These are phyloP conservation scores for Grigorovia transvaalensis DNA, from an alignment of 805 yeast genomes.

Conservation along the genomic window DNA sequence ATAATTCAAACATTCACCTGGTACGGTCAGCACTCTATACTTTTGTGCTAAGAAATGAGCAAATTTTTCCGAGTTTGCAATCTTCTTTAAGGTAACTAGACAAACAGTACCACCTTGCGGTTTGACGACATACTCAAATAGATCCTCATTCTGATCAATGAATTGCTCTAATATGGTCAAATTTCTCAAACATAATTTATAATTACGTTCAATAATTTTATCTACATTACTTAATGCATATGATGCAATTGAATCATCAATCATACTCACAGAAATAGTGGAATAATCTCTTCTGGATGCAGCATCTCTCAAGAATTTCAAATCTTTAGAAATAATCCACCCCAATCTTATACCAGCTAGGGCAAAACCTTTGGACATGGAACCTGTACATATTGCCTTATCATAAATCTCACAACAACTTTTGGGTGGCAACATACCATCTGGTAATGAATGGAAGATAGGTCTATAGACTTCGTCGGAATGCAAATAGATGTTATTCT, in stretches of 20 bases:
- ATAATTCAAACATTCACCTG: slow-evolving; percentile 38
- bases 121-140: slow-evolving; percentile 29
- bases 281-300: slow-evolving; percentile 39
- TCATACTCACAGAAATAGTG: slow-evolving; percentile 38
- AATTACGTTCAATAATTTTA: slow-evolving; percentile 32
- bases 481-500: slow-evolving; percentile 29
- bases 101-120: slow-evolving; percentile 43
- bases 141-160: slow-evolving; percentile 25
- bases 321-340: slow-evolving; percentile 37
- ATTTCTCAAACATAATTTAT: slow-evolving; percentile 32
- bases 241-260: slow-evolving; percentile 38
- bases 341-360: slow-evolving; percentile 46
- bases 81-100: slow-evolving; percentile 30
- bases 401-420: slow-evolving; percentile 35
- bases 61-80: slow-evolving; percentile 27
- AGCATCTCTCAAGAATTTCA: slow-evolving; percentile 25
- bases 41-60: slow-evolving; percentile 30
- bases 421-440: slow-evolving; percentile 22
- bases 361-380: slow-evolving; percentile 45
- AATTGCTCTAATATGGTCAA: slow-evolving; percentile 29
- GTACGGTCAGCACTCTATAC: slow-evolving; percentile 33
- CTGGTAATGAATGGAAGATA: slow-evolving; percentile 32
- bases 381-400: slow-evolving; percentile 37
- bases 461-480: slow-evolving; percentile 50
- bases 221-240: slow-evolving; percentile 32